These are phyloP conservation scores for Cladosporium sp. DNA, from an alignment of 2,329 filamentous ascomycete species.

Conservation along the genomic window DNA sequence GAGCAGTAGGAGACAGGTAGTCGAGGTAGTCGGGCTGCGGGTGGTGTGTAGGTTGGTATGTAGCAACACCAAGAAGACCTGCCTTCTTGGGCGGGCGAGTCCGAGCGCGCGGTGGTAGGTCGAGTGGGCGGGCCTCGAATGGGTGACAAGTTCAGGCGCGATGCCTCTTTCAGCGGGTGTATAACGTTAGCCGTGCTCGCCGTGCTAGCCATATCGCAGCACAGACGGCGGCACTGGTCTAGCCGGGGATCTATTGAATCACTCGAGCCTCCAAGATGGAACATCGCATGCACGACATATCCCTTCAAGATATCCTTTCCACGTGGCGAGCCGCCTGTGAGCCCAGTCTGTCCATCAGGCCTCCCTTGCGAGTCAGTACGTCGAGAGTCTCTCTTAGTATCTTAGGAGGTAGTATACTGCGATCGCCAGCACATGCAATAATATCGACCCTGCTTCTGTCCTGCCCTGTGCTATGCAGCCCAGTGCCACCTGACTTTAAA, in stretches of 20 bases:
- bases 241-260: conserved; percentile 1
- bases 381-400: too few species aligned
- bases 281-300: neutral
- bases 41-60: neutral
- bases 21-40: neutral
- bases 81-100: neutral
- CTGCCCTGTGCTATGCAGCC: neutral
- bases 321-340: neutral
- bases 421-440: neutral
- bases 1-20: neutral
- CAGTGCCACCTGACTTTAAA: neutral
- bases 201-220: neutral
- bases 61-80: neutral
- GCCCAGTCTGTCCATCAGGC: neutral
- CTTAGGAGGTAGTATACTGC: neutral
- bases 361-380: neutral
- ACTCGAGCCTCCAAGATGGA: neutral
- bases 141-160: neutral
- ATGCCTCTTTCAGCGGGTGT: neutral
- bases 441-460: neutral
- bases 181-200: neutral
- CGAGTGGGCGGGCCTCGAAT: conserved; percentile 4
- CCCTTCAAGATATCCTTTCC: neutral
- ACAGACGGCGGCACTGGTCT: conserved; percentile 5
- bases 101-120: neutral